Evolutionary conservation across 1,139 yeast species (phyloP), one percentile per base, ranked within the genome.

Genomic region (Hemisphaericaspora lyxosophila): DNA sequence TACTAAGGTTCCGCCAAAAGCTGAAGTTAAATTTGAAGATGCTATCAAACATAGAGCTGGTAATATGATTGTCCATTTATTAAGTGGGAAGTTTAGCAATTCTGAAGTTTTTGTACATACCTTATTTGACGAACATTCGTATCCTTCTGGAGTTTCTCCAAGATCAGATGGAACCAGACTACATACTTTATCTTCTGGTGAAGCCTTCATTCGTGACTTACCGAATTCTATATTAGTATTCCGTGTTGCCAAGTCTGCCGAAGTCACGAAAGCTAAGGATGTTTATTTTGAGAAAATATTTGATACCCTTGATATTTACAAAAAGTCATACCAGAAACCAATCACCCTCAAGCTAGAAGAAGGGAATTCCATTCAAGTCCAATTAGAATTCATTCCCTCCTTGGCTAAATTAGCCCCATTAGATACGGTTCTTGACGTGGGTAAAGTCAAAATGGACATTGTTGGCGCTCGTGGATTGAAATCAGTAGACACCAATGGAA

Each of bases 391-490:
- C 50, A 63, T 74, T 42, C 92, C 94, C 25, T 62, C 83, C 3
- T 67, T 75, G 0, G 69, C 69, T 29, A 67, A 72, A 42, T 60
- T 82, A 46, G 74, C 80, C 26, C 73, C 77, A 15, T 60, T 73
- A 28, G 92, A 84, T 51, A 73, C 85, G 7, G 72, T 83, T 41
- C 58, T 70, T 48, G 90, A 85, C 55, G 84, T 86, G 24, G 94
- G 94, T 49, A 49, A 65, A 12, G 57, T 84, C 38, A 67, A 70
- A 38, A 58, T 85, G 49, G 80, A 78, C 31, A 62, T 85, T 38
- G 52, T 80, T 29, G 69, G 75, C 34, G 92, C 80, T 15, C 68
- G 68, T 19, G 61, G 69, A 40, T 59, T 85, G 44, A 57, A 59
- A 36, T 60, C 88, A 12, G 83, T 77, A 34, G 94, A 85, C 55